These are phyloP conservation scores for Ambispora gerdemannii DNA, from an alignment of 192 early-diverging fungal species.

Conservation along the genomic window DNA sequence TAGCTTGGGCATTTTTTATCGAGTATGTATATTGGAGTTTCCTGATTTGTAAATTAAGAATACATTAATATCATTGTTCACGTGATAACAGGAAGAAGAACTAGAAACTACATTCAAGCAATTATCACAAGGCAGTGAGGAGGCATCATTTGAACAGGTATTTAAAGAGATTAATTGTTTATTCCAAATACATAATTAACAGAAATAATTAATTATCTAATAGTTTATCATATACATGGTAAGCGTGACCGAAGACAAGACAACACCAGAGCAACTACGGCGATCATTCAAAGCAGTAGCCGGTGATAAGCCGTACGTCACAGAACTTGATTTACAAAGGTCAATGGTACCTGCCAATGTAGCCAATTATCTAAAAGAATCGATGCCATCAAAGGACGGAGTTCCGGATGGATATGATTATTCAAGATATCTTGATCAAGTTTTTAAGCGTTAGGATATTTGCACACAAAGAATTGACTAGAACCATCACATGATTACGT, in stretches of 20 bases:
- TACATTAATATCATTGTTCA: background rate
- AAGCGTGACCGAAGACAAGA: conserved; percentile 84
- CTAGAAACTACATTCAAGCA: conserved; percentile 66
- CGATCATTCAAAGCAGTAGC: conserved; percentile 86
- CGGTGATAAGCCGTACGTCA: conserved; percentile 81
- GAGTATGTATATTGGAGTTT: conserved; percentile 1
- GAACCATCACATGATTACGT: too few species aligned
- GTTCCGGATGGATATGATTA: conserved; percentile 76
- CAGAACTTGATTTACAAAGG: conserved; percentile 76
- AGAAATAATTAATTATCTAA: too few species aligned
- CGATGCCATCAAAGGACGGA: conserved; percentile 61
- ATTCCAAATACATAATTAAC: too few species aligned
- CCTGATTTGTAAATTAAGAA: conserved; percentile 15
- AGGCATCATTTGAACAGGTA: conserved; percentile 83
- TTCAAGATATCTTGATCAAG: conserved; percentile 60
- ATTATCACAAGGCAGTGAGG: conserved; percentile 56
- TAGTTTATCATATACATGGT: conserved; percentile 85
- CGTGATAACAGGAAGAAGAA: conserved; percentile 62
- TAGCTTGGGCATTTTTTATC: conserved; percentile 65
- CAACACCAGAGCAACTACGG: conserved; percentile 79
- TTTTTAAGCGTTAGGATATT: conserved; percentile 48
- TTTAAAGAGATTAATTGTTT: too few species aligned
- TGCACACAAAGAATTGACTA: too few species aligned
- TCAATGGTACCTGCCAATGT: conserved; percentile 73
- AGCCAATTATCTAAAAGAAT: conserved; percentile 69